Evolutionary conservation across 2,329 filamentous ascomycete genomes (phyloP).

Genomic region (Ceratocystis albifundus): DNA sequence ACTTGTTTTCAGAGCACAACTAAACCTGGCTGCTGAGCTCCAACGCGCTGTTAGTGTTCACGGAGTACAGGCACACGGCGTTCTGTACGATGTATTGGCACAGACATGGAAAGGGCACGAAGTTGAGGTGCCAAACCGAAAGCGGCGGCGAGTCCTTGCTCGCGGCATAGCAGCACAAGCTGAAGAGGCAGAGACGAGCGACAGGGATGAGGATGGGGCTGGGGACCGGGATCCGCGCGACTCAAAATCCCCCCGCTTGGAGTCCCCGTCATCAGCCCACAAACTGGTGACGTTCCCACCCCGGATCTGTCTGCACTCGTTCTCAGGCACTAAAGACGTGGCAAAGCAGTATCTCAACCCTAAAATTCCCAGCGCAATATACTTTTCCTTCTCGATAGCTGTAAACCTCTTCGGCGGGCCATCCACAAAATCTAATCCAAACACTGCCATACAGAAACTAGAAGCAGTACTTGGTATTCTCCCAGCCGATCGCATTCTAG

Average conservation of each 20-base stretch:
- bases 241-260: neutral
- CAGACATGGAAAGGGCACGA: conserved; percentile 62
- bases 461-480: conserved; percentile 57
- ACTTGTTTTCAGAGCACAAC: conserved; percentile 52
- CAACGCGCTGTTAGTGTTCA: conserved; percentile 56
- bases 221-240: neutral
- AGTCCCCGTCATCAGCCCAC: neutral
- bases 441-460: conserved; percentile 35
- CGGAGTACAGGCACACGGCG: conserved; percentile 64
- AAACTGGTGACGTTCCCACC: conserved; percentile 52
- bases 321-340: conserved; percentile 64
- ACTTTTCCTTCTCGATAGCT: conserved; percentile 74
- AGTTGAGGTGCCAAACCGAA: conserved; percentile 46
- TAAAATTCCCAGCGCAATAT: conserved; percentile 62
- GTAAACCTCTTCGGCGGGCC: conserved; percentile 52
- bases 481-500: conserved; percentile 65
- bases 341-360: conserved; percentile 67
- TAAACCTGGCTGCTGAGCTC: conserved; percentile 59
- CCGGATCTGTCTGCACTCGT: conserved; percentile 86
- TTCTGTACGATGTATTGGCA: conserved; percentile 53
- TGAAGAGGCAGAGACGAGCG: conserved; percentile 32
- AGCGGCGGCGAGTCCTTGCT: conserved; percentile 42
- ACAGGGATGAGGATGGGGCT: neutral
- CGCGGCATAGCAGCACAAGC: conserved; percentile 33
- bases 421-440: neutral